A percentile compares a stretch with the other conserved stretches of the same genome.
phyloP scores from a whole-genome alignment of 768 basidiomycete genomes.

The Russula lepida region DNA sequence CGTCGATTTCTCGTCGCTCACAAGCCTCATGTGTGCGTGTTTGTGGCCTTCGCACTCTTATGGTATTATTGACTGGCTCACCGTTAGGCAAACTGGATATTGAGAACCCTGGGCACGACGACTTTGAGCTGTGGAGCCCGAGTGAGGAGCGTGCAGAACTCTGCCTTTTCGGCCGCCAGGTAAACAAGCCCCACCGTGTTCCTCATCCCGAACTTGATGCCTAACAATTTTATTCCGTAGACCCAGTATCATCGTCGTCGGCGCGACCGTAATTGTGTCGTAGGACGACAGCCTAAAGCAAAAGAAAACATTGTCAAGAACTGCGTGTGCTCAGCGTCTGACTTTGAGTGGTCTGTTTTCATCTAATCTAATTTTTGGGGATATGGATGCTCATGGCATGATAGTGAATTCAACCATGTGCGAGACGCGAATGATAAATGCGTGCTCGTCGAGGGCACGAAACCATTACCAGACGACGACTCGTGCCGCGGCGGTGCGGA shows the following conservation, averaged over 20 bases:
- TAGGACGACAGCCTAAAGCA: constrained; percentile 60
- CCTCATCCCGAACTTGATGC: not conserved
- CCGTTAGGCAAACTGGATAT: constrained; percentile 56
- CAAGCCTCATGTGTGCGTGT: constrained; percentile 61
- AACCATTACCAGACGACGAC: constrained; percentile 52
- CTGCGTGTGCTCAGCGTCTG: constrained; percentile 62
- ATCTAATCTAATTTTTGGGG: not conserved
- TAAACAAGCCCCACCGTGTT: constrained; percentile 25
- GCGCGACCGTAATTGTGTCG: constrained; percentile 71
- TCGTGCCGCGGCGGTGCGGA: constrained; percentile 55
- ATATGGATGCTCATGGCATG: not conserved
- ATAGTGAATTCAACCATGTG: constrained; percentile 87
- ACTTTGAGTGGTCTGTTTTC: constrained; percentile 82
- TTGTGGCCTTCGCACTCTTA: not conserved
- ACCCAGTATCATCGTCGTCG: constrained; percentile 86
- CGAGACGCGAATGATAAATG: constrained; percentile 65
- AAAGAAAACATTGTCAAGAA: constrained; percentile 48
- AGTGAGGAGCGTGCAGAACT: constrained; percentile 79
- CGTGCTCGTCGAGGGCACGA: constrained; percentile 63
- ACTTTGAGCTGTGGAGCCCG: constrained; percentile 97
- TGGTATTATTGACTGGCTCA: constrained; percentile 7
- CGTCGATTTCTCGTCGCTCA: constrained; percentile 80
- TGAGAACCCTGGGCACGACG: constrained; percentile 73
- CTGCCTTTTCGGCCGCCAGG: constrained; percentile 91
- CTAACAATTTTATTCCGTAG: constrained; percentile 32